Conservation (phyloP, 2,329 filamentous ascomycete genomes). For the Plenodomus biglobosus region DNA sequence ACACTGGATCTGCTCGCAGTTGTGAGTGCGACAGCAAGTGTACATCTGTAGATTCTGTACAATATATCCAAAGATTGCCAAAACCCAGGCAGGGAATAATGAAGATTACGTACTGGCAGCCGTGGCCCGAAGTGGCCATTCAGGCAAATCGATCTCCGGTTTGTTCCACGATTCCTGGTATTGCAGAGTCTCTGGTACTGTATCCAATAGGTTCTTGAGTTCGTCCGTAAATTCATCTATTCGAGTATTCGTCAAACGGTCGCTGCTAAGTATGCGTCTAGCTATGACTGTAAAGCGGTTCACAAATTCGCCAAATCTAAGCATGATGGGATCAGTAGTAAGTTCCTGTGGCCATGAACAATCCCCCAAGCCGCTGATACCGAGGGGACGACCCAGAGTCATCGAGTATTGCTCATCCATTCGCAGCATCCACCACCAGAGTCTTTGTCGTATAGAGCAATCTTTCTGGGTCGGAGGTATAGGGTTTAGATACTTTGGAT, state of each 20-base stretch:
- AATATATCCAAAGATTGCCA: background rate
- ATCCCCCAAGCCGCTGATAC: slow-evolving; percentile 54
- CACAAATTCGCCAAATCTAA: slow-evolving; percentile 51
- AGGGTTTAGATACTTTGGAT: slow-evolving; percentile 51
- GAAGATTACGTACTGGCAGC: slow-evolving; percentile 45
- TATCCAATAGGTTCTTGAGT: slow-evolving; percentile 48
- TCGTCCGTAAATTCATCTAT: slow-evolving; percentile 54
- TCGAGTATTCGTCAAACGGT: slow-evolving; percentile 46
- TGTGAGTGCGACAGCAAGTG: background rate
- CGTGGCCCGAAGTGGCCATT: slow-evolving; percentile 52
- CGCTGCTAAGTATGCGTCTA: slow-evolving; percentile 50
- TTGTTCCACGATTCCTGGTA: slow-evolving; percentile 51
- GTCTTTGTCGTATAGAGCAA: slow-evolving; percentile 46
- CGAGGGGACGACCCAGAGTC: slow-evolving; percentile 52
- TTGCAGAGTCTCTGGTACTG: slow-evolving; percentile 51
- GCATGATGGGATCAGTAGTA: slow-evolving; percentile 47
- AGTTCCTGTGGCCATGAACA: slow-evolving; percentile 51
- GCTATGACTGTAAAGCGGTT: slow-evolving; percentile 53
- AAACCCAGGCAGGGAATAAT: background rate
- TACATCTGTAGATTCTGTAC: background rate
- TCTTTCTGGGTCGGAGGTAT: slow-evolving; percentile 46
- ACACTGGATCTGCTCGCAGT: background rate
- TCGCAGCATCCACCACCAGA: slow-evolving; percentile 58
- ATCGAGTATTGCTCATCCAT: slow-evolving; percentile 56
- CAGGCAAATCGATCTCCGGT: slow-evolving; percentile 43